Base-by-base conservation (phyloP, 805 yeast species). In the Danielia reshetovae region DNA sequence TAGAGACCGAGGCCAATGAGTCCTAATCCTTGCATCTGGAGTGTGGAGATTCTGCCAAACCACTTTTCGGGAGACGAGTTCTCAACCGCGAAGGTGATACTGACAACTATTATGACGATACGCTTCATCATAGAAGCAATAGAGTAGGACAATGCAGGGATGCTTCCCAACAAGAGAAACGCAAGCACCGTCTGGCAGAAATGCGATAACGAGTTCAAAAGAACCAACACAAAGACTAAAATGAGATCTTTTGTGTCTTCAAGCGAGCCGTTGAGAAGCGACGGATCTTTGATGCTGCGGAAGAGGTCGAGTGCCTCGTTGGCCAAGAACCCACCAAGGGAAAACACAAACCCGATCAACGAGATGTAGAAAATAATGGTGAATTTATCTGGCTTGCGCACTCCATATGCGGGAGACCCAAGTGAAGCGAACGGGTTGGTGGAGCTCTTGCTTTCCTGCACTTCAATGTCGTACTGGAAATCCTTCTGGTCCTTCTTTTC, bases 81-180 rank as follows among this genome's bases (percentile, higher is more conserved):
- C 70, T 72, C 68, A 72, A 74, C 36, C 1, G 56, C 58, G 26
- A 82, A 39, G 64, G 61, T 29, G 5, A 89, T 84, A 48, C 95
- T 85, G 1, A 81, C 81, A 2, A 82, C 72, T 27, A 88, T 87
- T 19, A 88, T 76, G 1, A 85, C 83, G n/a, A 88, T 83, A 50
- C 95, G 77, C 61, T 88, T 88, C 76, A 88, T 74, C 75, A 88
- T 74, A 27, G 85, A 79, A 3, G 96, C 95, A 38, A 88, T 80
- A 2, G 94, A 83, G 59, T 86, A 88, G 3, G 93, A 77, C 9
- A 88, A 79, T 0, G 96, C 85, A 2, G 95, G 84, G 5, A 88
- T 72, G 52, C 81, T 74, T 14, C 95, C 93, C 29, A 88, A 61
- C 21, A 88, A 66, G 60, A 84, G 86, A 58, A 85, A 85, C 11